Base-by-base conservation (phyloP, 1,284 basidiomycete genomes). In the Ustilago trichophora region DNA sequence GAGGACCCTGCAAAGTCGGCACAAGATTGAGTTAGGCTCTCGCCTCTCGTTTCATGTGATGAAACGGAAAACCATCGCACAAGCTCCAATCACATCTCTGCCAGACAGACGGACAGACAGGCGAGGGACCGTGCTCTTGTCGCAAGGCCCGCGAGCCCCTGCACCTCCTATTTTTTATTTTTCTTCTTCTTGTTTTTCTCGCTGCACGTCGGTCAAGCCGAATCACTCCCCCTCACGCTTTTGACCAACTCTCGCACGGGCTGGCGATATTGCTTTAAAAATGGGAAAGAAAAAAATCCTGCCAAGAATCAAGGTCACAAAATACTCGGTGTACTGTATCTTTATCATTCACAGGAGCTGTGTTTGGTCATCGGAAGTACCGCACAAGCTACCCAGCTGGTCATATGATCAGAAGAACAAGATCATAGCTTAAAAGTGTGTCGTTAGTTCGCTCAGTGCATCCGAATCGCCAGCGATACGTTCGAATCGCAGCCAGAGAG, bases 131-230 rank as follows among this genome's bases (percentile, higher is more conserved):
- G n/a, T 29, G 27, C 27, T 29, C 27, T 29, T n/a, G n/a, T n/a
- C n/a, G n/a, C n/a, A n/a, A 11, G 16, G 43, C 52, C 44, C 52
- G n/a, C 15, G 18, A 32, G 19, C 44, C 32, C 32, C 41, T 22
- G 8, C 32, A 27, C 38, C 53, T 43, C 53, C 53, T 55, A 43
- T 55, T 53, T 56, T 53, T 43, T 18, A 43, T 21, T 48, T 47
- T 31, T 47, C 40, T 21, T 24, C 11, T 25, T 34, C 33, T 21
- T 29, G 22, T 33, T 32, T 25, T 21, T n/a, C 13, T 34, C 32
- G 13, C 35, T 22, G 32, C 27, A 29, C 13, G 18, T 37, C 21
- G 25, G 8, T 8, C 26, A 29, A 6, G 26, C 27, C 11, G 24
- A 42, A 31, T 15, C 38, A 41, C 11, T n/a, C 21, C 22, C 15